Conservation (phyloP, 768 basidiomycete genomes). For the Termitomyces sp. region DNA sequence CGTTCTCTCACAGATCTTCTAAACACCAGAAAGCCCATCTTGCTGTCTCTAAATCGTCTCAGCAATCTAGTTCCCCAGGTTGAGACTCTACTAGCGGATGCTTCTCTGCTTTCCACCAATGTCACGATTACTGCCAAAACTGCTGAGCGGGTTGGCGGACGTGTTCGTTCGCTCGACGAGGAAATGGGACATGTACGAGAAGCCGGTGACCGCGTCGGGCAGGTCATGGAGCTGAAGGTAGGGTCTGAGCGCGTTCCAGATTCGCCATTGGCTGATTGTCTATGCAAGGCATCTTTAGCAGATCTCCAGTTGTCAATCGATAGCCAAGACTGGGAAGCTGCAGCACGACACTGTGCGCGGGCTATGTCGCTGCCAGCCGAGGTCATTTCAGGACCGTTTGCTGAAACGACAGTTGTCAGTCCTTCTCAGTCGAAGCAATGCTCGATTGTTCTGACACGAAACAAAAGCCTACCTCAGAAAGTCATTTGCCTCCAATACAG, state of each 20-base stretch:
- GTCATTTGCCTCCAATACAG: constrained; percentile 80
- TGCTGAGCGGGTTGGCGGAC: constrained; percentile 86
- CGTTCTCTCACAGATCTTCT: constrained; percentile 66
- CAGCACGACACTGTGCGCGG: constrained; percentile 83
- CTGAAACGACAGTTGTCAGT: constrained; percentile 81
- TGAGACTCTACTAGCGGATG: constrained; percentile 56
- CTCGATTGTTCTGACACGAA: neutral
- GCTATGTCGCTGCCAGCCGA: constrained; percentile 81
- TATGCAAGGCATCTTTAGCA: constrained; percentile 30
- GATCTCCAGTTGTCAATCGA: constrained; percentile 71
- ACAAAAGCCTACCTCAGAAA: constrained; percentile 82
- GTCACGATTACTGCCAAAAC: constrained; percentile 74
- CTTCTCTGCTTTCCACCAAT: constrained; percentile 44
- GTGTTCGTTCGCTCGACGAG: constrained; percentile 83
- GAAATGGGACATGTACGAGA: constrained; percentile 89
- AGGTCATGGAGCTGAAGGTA: constrained; percentile 95
- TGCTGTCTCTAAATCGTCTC: constrained; percentile 55
- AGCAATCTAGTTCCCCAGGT: constrained; percentile 56
- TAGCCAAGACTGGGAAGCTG: constrained; percentile 91
- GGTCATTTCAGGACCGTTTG: constrained; percentile 79
- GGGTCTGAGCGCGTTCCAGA: constrained; percentile 4
- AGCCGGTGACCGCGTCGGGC: constrained; percentile 86
- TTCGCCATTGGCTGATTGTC: constrained; percentile 5
- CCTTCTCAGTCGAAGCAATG: neutral
- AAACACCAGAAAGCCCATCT: constrained; percentile 60